Base-by-base conservation (phyloP, 441 rosid genomes). In the Populus tomentosa region DNA sequence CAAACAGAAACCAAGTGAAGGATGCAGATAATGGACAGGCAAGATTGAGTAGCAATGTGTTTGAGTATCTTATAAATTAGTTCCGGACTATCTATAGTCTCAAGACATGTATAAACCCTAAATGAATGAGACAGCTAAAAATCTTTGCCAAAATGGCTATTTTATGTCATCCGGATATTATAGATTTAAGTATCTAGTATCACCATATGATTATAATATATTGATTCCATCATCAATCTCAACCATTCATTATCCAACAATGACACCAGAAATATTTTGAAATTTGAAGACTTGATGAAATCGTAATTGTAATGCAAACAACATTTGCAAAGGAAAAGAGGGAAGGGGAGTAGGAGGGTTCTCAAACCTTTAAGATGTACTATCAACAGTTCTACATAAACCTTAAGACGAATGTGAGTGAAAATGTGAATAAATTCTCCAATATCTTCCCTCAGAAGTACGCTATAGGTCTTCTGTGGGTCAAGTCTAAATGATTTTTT, bases 381-480 rank as follows among this genome's bases (percentile, higher is more conserved):
- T 35, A 88, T 88, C 82, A 95, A 77, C 82, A 90, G 82, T 80
- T 95, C 98, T 79, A 86, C 97, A 70, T 85, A 90, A 69, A 91
- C 77, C 85, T 88, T 93, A 46, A 95, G 92, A 75, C 91, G 94
- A 64, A 94, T 94, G 83, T 93, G 97, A 32, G 89, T 82, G 85
- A 94, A 94, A 74, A 91, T 75, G 75, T 94, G 98, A 67, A 90
- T 82, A 76, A 94, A 94, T 75, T 93, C 94, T 75, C 98, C 98
- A 59, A 94, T 79, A 68, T 90, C 83, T 86, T 91, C 89, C 80
- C 98, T 86, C 32, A 79, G 75, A 79, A 90, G 77, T 33, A 84
- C 69, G 67, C 67, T 72, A 85, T 88, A 87, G 26, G 88, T 86
- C 71, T 82, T 78, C 72, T 77, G 35, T 24, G 83, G 87, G 53